These are phyloP conservation scores for Dioscorea zingiberensis DNA, from an alignment of 106 monocot genomes.

Conservation along the genomic window DNA sequence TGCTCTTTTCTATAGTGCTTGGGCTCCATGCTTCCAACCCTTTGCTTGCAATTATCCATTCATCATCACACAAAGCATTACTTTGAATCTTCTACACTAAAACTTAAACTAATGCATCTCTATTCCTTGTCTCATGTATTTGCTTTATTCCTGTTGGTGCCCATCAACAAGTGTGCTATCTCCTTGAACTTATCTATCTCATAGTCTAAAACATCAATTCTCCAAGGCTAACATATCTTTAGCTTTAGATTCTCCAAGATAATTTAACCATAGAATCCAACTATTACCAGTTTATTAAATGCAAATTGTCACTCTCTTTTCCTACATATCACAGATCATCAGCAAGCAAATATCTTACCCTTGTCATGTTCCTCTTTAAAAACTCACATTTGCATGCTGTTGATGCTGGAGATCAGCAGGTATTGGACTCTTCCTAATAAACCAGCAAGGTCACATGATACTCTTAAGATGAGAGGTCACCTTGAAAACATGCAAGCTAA, in stretches of 20 bases:
- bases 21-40: background rate
- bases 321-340: background rate
- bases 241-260: background rate
- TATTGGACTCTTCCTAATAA: background rate
- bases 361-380: background rate
- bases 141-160: no score
- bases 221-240: background rate
- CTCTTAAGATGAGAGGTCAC: no score
- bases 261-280: background rate
- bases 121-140: background rate
- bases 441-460: background rate
- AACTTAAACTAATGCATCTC: background rate
- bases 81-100: background rate
- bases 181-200: background rate
- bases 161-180: background rate
- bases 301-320: background rate
- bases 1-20: background rate
- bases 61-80: background rate
- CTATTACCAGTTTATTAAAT: background rate
- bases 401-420: slow-evolving; percentile 1
- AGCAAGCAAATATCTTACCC: background rate
- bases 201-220: background rate
- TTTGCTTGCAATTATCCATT: background rate
- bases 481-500: background rate
- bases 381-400: slow-evolving; percentile 6